These are phyloP conservation scores for Schwanniomyces occidentalis DNA, from an alignment of 805 yeast genomes.

Conservation along the genomic window DNA sequence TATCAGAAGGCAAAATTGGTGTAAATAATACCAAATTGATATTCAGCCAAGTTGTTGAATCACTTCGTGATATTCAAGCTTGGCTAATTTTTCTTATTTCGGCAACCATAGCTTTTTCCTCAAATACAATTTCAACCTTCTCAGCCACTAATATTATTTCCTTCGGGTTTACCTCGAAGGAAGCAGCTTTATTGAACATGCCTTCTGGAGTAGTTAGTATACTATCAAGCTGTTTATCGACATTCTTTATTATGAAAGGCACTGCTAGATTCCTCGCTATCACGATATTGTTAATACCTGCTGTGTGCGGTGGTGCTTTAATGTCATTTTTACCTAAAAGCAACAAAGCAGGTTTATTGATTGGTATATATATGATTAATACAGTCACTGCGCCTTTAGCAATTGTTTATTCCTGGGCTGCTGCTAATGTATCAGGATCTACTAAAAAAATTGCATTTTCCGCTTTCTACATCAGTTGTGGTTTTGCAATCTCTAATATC, in stretches of 20 bases:
- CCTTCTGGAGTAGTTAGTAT: conserved; percentile 23
- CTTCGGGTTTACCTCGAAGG: conserved; percentile 19
- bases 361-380: conserved; percentile 22
- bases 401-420: conserved; percentile 14
- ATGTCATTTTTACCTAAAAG: conserved; percentile 18
- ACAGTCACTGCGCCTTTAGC: conserved; percentile 15
- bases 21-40: conserved; percentile 14
- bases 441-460: conserved; percentile 3
- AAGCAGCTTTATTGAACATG: conserved; percentile 21
- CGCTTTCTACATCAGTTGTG: conserved; percentile 11
- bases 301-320: conserved; percentile 20
- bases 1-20: conserved; percentile 17
- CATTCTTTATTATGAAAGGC: conserved; percentile 20
- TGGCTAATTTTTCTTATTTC: conserved; percentile 18
- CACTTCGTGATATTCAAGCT: conserved; percentile 17
- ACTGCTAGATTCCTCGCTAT: conserved; percentile 17
- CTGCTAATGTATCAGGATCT: conserved; percentile 4
- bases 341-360: conserved; percentile 25
- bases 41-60: conserved; percentile 15
- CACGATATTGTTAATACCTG: conserved; percentile 17
- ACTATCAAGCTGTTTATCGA: conserved; percentile 15
- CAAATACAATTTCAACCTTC: conserved; percentile 21
- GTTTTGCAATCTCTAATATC: conserved; percentile 15
- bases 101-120: conserved; percentile 19
- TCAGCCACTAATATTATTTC: conserved; percentile 17